Evolutionary conservation across 2,329 filamentous ascomycete species (phyloP).

Genomic region (Boeremia lycopersici): DNA sequence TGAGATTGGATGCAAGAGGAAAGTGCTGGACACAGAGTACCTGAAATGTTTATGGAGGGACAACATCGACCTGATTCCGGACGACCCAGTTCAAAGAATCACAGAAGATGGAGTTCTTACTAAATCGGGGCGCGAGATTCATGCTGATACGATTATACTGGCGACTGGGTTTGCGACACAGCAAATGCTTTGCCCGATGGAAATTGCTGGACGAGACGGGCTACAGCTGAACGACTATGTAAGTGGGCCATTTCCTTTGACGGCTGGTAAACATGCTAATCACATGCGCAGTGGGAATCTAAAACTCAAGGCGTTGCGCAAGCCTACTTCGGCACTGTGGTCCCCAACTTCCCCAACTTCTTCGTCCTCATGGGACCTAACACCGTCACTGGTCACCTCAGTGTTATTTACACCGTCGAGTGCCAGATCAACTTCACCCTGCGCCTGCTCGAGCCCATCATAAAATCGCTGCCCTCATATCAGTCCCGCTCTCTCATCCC

Average conservation of each 20-base stretch:
- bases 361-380: slow-evolving; percentile 42
- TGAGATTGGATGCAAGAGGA: slow-evolving; percentile 57
- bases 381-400: slow-evolving; percentile 57
- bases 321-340: slow-evolving; percentile 58
- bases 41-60: slow-evolving; percentile 51
- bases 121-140: slow-evolving; percentile 44
- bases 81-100: slow-evolving; percentile 51
- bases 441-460: slow-evolving; percentile 51
- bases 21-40: slow-evolving; percentile 57
- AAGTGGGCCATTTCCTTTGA: slow-evolving; percentile 5
- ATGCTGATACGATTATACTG: slow-evolving; percentile 56
- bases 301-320: slow-evolving; percentile 44
- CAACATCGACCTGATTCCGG: slow-evolving; percentile 51
- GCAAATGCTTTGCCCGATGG: slow-evolving; percentile 54
- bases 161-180: slow-evolving; percentile 59
- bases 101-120: slow-evolving; percentile 49
- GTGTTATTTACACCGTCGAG: slow-evolving; percentile 58
- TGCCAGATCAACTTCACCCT: slow-evolving; percentile 59
- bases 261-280: not conserved
- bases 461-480: slow-evolving; percentile 40
- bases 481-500: slow-evolving; percentile 31
- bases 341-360: slow-evolving; percentile 44
- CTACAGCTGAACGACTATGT: slow-evolving; percentile 48
- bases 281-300: slow-evolving; percentile 45
- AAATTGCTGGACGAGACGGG: slow-evolving; percentile 53